A percentile compares a stretch with the other conserved stretches of the same genome.
phyloP scores from a whole-genome alignment of 495 filamentous ascomycete species.

The Annulohypoxylon stygium region DNA sequence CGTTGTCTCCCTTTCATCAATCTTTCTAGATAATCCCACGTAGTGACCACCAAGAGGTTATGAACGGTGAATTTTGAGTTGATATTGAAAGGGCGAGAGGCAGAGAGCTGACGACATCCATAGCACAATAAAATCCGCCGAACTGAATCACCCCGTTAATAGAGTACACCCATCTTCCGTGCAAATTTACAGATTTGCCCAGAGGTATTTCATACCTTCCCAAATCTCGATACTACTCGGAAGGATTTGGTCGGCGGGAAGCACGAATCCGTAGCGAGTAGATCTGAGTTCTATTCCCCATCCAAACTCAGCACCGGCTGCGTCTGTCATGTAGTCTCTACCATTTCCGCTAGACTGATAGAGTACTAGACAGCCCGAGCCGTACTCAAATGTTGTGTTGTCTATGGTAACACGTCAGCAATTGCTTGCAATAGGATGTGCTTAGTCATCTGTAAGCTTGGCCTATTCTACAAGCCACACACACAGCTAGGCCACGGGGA shows the following conservation, averaged over 20 bases:
- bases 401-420: slow-evolving; percentile 38
- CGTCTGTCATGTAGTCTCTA: slow-evolving; percentile 68
- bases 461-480: no score
- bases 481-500: no score
- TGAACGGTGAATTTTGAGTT: no score
- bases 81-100: no score
- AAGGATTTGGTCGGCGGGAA: slow-evolving; percentile 68
- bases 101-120: no score
- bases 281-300: slow-evolving; percentile 69
- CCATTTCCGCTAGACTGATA: slow-evolving; percentile 69
- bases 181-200: slow-evolving; percentile 56
- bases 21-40: no score
- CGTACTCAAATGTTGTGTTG: slow-evolving; percentile 63
- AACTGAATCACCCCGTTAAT: no score
- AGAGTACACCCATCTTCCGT: not conserved
- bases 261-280: slow-evolving; percentile 66
- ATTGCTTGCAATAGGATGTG: slow-evolving; percentile 1
- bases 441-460: not conserved
- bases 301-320: slow-evolving; percentile 63
- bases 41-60: no score
- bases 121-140: no score
- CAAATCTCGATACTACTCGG: slow-evolving; percentile 66
- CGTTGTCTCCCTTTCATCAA: no score
- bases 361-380: slow-evolving; percentile 70
- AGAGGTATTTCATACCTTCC: slow-evolving; percentile 67